Percentiles rank a stretch among this genome's conserved stretches.
These are phyloP conservation scores for Salix arbutifolia DNA, from an alignment of 345 rosid genomes.

Conservation along the genomic window DNA sequence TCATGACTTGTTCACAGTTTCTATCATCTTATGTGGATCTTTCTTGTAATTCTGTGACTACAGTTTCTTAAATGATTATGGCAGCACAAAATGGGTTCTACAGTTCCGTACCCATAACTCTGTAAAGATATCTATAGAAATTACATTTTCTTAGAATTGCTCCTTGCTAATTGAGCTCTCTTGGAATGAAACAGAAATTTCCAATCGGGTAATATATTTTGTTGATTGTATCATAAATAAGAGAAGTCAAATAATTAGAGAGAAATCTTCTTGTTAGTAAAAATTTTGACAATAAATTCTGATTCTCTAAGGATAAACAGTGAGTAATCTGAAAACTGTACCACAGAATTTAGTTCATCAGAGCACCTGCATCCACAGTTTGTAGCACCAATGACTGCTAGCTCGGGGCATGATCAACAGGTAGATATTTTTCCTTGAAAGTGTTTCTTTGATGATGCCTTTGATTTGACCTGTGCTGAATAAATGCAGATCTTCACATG, in stretches of 20 bases:
- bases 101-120: constrained; percentile 4
- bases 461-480: neutral
- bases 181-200: neutral
- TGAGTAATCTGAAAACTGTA: neutral
- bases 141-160: neutral
- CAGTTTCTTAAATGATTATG: constrained; percentile 11
- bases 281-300: neutral
- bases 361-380: neutral
- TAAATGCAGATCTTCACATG: neutral
- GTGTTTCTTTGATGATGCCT: too few relatives aligned
- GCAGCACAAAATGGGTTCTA: neutral
- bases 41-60: constrained; percentile 18
- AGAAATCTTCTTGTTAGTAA: neutral
- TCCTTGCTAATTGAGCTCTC: neutral
- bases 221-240: neutral
- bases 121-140: constrained; percentile 2
- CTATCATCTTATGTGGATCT: constrained; percentile 3
- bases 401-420: neutral
- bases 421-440: neutral
- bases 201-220: neutral
- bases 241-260: neutral
- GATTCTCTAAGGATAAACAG: neutral
- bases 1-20: constrained; percentile 6
- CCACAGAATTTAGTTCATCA: neutral
- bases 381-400: neutral